A percentile compares a stretch with the other conserved stretches of the same genome.
These are phyloP conservation scores for Trametes cingulata DNA, from an alignment of 768 basidiomycete species.

Conservation along the genomic window DNA sequence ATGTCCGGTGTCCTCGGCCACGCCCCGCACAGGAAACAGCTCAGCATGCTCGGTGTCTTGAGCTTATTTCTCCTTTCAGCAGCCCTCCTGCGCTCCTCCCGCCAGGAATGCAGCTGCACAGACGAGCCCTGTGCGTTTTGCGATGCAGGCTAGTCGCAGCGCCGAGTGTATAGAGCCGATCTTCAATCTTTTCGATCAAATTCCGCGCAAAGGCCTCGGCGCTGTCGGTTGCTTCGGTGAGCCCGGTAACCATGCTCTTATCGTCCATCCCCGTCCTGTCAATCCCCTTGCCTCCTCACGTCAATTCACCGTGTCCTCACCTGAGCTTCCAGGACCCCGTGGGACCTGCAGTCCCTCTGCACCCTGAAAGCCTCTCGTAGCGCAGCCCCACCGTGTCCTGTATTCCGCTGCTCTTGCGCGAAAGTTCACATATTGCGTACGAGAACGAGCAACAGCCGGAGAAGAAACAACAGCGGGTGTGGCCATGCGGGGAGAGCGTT, in stretches of 20 bases:
- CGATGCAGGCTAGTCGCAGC: too few species aligned
- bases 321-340: neutral
- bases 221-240: conserved; percentile 17
- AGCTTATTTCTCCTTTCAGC: neutral
- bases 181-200: neutral
- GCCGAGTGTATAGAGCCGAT: neutral
- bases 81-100: neutral
- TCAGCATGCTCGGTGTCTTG: neutral
- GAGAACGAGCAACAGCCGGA: neutral
- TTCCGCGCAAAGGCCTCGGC: neutral
- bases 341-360: neutral
- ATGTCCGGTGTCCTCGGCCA: neutral
- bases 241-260: conserved; percentile 10
- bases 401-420: neutral
- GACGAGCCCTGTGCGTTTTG: neutral
- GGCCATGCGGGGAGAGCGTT: conserved; percentile 2
- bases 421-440: neutral
- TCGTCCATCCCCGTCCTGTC: neutral
- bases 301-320: neutral
- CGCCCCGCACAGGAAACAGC: neutral
- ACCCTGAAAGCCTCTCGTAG: too few species aligned
- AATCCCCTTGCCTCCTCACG: neutral
- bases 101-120: neutral
- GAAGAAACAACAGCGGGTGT: neutral
- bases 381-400: neutral